Evolutionary conservation across 2,329 filamentous ascomycete genomes (phyloP).

Genomic region (Colletotrichum siamense): DNA sequence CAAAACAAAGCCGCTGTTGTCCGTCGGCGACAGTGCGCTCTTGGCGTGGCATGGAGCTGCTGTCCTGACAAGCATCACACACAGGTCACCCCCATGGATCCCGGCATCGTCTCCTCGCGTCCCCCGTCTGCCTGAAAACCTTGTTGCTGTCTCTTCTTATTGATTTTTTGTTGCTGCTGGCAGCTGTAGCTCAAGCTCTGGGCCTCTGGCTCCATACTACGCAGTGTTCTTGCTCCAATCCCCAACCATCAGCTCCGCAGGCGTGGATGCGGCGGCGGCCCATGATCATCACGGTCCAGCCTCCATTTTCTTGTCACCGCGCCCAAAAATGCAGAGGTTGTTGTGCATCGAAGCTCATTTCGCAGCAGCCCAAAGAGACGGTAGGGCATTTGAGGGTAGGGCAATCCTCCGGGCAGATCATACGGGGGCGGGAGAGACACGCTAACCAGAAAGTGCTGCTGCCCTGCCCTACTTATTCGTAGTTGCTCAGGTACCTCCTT

Average conservation of each 20-base stretch:
- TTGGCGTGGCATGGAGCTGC: neutral
- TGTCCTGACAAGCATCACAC: neutral
- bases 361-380: neutral
- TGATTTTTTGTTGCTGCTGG: neutral
- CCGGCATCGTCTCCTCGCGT: neutral
- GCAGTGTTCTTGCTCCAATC: neutral
- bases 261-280: neutral
- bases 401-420: conserved; percentile 19
- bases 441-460: conserved; percentile 1
- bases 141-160: neutral
- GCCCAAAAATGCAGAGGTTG: neutral
- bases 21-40: neutral
- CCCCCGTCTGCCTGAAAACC: conserved; percentile 19
- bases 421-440: conserved; percentile 10
- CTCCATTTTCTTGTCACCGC: neutral
- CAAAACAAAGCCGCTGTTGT: neutral
- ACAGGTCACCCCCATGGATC: neutral
- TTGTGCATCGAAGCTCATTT: neutral
- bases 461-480: neutral
- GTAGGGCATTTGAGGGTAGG: neutral
- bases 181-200: neutral
- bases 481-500: neutral
- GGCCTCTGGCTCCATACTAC: neutral
- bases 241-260: neutral
- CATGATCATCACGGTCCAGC: neutral